Percentiles rank a stretch among this genome's conserved stretches.
These are phyloP conservation scores for Cercospora zeae-maydis DNA, from an alignment of 2,329 filamentous ascomycete species.

Conservation along the genomic window DNA sequence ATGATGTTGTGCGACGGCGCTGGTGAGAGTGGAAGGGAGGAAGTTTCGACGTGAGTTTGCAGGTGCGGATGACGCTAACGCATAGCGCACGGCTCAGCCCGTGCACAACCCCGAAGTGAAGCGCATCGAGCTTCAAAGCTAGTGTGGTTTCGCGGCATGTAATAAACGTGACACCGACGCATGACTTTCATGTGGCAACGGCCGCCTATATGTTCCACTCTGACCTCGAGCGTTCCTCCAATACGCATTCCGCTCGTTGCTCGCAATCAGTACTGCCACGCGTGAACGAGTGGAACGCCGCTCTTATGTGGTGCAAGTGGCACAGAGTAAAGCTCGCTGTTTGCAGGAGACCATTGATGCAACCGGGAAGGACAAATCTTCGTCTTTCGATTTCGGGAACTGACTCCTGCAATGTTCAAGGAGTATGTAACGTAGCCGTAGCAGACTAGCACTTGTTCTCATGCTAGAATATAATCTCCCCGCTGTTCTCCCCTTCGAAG, in stretches of 20 bases:
- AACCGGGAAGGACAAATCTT: not conserved
- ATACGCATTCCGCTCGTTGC: not conserved
- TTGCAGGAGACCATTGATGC: not conserved
- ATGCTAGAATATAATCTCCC: slow-evolving; percentile 64
- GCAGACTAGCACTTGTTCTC: not conserved
- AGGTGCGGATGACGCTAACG: slow-evolving; percentile 3
- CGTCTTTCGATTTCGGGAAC: not conserved
- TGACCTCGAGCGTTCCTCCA: not conserved
- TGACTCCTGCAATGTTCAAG: slow-evolving; percentile 37
- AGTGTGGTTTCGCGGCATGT: not conserved
- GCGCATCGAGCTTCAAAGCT: not conserved
- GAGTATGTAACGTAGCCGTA: slow-evolving; percentile 31
- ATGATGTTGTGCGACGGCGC: not conserved
- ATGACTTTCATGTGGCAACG: not conserved
- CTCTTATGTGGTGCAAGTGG: not conserved
- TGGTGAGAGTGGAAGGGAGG: not conserved
- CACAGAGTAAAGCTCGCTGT: not conserved
- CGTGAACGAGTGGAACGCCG: not conserved
- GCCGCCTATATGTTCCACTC: not conserved
- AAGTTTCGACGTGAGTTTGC: slow-evolving; percentile 8
- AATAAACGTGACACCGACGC: slow-evolving; percentile 6
- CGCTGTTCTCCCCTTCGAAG: slow-evolving; percentile 81
- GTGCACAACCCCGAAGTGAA: slow-evolving; percentile 3
- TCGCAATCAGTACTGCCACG: not conserved
- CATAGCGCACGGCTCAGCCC: slow-evolving; percentile 1